Base-by-base conservation (phyloP, 257 asterid species). In the Solanum rostratum region DNA sequence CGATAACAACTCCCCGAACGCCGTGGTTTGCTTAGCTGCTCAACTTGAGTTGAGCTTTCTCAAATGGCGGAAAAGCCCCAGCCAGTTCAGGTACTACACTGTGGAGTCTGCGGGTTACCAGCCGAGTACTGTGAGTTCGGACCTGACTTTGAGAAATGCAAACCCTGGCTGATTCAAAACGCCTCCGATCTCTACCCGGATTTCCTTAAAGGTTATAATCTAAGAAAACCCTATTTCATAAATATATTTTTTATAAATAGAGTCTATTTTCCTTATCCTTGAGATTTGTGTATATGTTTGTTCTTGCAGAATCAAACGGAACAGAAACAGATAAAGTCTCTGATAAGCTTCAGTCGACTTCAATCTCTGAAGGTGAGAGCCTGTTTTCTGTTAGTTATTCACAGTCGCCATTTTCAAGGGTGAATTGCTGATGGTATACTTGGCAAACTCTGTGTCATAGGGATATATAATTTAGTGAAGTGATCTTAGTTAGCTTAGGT, bases 41-140 rank as follows among this genome's bases (percentile, higher is more conserved):
- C 68, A 59, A 59, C 33, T 59, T 30, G 22, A 10, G 29, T n/a
- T 59, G 29, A 59, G 66, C 7, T 22, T 82, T 65, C 63, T 2
- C n/a, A 20, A 69, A 92, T 94, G 98, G 95, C 96, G 91, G 97
- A 93, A 78, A 96, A 96, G 88, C 97, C 96, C 27, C 90, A 92
- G 86, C 92, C 97, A 22, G 92, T 92, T 63, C 85, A 81, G 83
- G 99, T 96, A 41, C 37, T 90, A 73, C 93, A 94, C 90, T 96
- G 99, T 86, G 97, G 92, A 29, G 95, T 92, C 19, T 96, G 99
- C 89, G 94, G 97, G 10, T 88, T 93, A 81, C 98, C 99, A 57
- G 93, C 98, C 19, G 98, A 96, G 89, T 96, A 94, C 89, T 96
- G 99, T 85, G 99, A 96, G 79, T 93, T 94, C 84, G 98, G 99